Evolutionary conservation across 2,329 filamentous ascomycete species (phyloP).

Genomic region (Alternaria arbusti): DNA sequence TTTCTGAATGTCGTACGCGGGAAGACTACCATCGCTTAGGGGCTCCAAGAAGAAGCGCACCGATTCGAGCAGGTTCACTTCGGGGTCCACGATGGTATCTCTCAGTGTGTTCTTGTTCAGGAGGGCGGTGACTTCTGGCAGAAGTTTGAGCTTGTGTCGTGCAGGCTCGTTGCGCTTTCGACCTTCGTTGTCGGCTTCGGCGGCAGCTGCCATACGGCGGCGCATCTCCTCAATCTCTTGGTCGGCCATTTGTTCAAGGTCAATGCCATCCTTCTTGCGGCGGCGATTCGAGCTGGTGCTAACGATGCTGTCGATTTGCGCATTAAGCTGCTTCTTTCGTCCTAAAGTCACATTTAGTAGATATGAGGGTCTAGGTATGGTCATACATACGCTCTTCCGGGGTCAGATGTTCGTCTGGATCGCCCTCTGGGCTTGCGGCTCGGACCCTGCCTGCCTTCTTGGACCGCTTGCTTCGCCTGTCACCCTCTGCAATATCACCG

Average conservation of each 20-base stretch:
- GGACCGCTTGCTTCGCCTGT: conserved; percentile 60
- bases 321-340: conserved; percentile 81
- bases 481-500: conserved; percentile 60
- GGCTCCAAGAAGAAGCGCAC: conserved; percentile 98
- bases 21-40: conserved; percentile 88
- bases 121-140: conserved; percentile 86
- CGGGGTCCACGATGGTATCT: conserved; percentile 85
- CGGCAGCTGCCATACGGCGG: conserved; percentile 87
- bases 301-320: conserved; percentile 85
- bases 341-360: conserved; percentile 50
- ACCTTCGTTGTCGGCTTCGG: conserved; percentile 82
- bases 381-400: conserved; percentile 76
- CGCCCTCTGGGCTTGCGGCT: conserved; percentile 58
- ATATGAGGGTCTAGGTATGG: background rate
- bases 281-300: conserved; percentile 78
- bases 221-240: conserved; percentile 88
- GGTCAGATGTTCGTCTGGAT: conserved; percentile 78
- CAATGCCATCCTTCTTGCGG: conserved; percentile 87
- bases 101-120: conserved; percentile 89
- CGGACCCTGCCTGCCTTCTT: conserved; percentile 47
- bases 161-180: conserved; percentile 82
- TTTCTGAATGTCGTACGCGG: conserved; percentile 96
- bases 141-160: conserved; percentile 89
- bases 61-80: conserved; percentile 92
- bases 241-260: conserved; percentile 88